Conservation (phyloP, 208 protist species). For the Acanthamoeba quina region DNA sequence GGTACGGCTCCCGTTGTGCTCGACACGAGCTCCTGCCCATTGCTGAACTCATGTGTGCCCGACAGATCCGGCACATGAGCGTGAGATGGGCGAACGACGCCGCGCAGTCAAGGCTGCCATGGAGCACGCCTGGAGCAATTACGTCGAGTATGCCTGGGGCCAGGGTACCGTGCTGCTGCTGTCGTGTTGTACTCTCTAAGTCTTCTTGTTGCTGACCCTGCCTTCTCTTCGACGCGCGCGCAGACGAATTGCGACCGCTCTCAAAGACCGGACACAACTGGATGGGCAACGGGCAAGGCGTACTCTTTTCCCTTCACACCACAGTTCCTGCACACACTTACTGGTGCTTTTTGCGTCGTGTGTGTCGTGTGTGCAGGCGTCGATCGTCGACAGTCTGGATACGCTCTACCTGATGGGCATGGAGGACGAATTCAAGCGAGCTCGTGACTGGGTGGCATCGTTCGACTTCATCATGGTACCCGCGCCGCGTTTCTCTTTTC, state of each 20-base stretch:
- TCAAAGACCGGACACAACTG: slow-evolving; percentile 75
- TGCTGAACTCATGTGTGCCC: no score
- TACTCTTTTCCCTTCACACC: background rate
- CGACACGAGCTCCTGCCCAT: no score
- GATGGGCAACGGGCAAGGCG: slow-evolving; percentile 68
- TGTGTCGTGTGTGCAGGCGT: slow-evolving; percentile 67
- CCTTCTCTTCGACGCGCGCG: no score
- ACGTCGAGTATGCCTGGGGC: slow-evolving; percentile 90
- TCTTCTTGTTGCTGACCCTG: no score
- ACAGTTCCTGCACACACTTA: background rate
- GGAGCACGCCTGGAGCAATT: slow-evolving; percentile 85
- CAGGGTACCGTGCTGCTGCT: background rate
- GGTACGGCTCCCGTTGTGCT: no score
- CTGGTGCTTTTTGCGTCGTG: background rate
- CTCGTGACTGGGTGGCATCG: slow-evolving; percentile 80
- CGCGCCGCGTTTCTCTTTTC: no score
- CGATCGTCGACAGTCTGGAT: slow-evolving; percentile 92
- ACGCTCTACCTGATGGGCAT: slow-evolving; percentile 92
- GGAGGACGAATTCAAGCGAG: slow-evolving; percentile 86
- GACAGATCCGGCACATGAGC: background rate
- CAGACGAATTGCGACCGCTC: slow-evolving; percentile 90
- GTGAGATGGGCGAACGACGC: background rate
- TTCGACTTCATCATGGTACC: background rate
- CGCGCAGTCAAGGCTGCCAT: slow-evolving; percentile 80
- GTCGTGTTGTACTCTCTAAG: no score